These are phyloP conservation scores for Claviceps quebecensis DNA, from an alignment of 2,329 filamentous ascomycete genomes.

Conservation along the genomic window DNA sequence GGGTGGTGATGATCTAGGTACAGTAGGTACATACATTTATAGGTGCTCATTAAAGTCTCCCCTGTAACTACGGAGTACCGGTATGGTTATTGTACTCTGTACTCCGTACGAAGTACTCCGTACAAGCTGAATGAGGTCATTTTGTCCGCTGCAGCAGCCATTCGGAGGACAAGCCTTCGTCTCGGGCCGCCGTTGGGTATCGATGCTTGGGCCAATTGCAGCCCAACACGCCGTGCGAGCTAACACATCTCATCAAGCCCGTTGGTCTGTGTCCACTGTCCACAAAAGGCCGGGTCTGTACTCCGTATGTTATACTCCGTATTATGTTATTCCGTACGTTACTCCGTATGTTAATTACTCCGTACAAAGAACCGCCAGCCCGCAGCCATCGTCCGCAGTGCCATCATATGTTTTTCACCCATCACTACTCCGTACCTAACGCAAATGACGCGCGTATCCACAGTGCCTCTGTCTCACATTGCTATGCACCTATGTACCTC, in stretches of 20 bases:
- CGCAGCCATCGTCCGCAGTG: not conserved
- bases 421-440: not conserved
- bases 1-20: no score
- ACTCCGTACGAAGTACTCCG: no score
- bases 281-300: no score
- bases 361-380: not conserved
- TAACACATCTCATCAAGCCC: not conserved
- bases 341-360: not conserved
- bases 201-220: conserved; percentile 24
- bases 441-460: not conserved
- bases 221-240: conserved; percentile 17
- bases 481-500: not conserved
- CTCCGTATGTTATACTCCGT: not conserved
- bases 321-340: not conserved
- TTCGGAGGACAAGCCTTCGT: conserved; percentile 3
- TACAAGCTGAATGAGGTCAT: not conserved
- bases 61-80: no score
- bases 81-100: no score
- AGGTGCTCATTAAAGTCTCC: no score
- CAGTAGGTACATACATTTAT: no score
- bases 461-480: not conserved
- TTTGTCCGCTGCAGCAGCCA: not conserved
- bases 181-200: conserved; percentile 21
- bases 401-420: not conserved
- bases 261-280: not conserved